Conservation (phyloP, 179 eudicot genomes). For the Amaranthus tricolor region DNA sequence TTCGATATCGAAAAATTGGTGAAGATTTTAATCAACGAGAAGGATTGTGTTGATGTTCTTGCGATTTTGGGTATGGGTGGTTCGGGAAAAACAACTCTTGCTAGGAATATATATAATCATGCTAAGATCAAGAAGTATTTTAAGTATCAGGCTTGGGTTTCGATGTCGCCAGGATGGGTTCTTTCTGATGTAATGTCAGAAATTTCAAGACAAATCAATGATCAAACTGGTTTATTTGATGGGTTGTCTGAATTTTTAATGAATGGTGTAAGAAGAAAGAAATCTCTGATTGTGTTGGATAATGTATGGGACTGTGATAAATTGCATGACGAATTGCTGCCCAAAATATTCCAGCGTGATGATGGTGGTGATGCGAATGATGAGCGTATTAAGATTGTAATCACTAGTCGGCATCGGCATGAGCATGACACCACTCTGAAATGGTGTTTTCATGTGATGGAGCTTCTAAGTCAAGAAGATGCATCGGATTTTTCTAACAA, state of each 20-base stretch:
- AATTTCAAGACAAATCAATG: slow-evolving; percentile 13
- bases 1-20: slow-evolving; percentile 12
- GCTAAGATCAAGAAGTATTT: slow-evolving; percentile 15
- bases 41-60: slow-evolving; percentile 7
- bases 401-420: slow-evolving; percentile 22
- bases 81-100: slow-evolving; percentile 30
- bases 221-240: too few species aligned
- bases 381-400: slow-evolving; percentile 6
- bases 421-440: background rate
- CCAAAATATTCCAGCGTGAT: background rate
- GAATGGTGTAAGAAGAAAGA: background rate
- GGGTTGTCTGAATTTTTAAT: too few species aligned
- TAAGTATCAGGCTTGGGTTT: slow-evolving; percentile 25
- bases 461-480: slow-evolving; percentile 16
- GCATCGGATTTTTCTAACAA: slow-evolving; percentile 24
- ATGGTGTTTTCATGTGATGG: slow-evolving; percentile 7
- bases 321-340: background rate
- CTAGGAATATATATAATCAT: slow-evolving; percentile 15
- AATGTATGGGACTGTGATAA: slow-evolving; percentile 21
- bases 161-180: slow-evolving; percentile 18
- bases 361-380: background rate
- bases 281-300: slow-evolving; percentile 31
- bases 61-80: slow-evolving; percentile 34
- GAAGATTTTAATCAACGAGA: background rate
- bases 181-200: slow-evolving; percentile 1